phyloP scores from a whole-genome alignment of 2,329 filamentous ascomycete genomes.

The Fusarium penzigii region DNA sequence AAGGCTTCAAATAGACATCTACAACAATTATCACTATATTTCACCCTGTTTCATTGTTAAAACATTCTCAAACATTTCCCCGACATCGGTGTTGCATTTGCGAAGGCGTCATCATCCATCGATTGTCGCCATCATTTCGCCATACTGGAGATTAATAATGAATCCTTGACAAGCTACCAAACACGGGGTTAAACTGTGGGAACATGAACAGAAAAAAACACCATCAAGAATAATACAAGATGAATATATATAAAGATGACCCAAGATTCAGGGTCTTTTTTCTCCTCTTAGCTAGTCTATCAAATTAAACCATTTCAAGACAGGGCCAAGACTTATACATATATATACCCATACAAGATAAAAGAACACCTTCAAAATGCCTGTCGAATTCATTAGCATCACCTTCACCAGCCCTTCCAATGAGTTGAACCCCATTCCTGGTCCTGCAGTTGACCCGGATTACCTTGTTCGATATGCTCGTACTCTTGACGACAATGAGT shows the following conservation, averaged over 20 bases:
- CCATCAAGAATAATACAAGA: neutral
- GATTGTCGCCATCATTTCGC: conserved; percentile 30
- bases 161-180: conserved; percentile 2
- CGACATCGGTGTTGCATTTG: conserved; percentile 21
- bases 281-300: neutral
- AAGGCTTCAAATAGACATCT: neutral
- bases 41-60: neutral
- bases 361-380: conserved; percentile 20
- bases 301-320: conserved; percentile 1
- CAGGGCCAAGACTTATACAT: neutral
- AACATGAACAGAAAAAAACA: conserved; percentile 1
- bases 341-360: neutral
- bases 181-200: conserved; percentile 2
- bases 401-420: conserved; percentile 59
- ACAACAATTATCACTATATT: neutral
- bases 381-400: conserved; percentile 59
- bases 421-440: conserved; percentile 54
- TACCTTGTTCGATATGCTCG: conserved; percentile 58
- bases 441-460: conserved; percentile 53
- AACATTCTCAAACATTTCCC: conserved; percentile 15
- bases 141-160: conserved; percentile 29
- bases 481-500: conserved; percentile 59
- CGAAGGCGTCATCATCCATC: conserved; percentile 27
- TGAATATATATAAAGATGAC: conserved; percentile 11
- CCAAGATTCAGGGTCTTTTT: neutral